Evolutionary conservation across 306 rosid species (phyloP).

Genomic region (Lotus japonicus): DNA sequence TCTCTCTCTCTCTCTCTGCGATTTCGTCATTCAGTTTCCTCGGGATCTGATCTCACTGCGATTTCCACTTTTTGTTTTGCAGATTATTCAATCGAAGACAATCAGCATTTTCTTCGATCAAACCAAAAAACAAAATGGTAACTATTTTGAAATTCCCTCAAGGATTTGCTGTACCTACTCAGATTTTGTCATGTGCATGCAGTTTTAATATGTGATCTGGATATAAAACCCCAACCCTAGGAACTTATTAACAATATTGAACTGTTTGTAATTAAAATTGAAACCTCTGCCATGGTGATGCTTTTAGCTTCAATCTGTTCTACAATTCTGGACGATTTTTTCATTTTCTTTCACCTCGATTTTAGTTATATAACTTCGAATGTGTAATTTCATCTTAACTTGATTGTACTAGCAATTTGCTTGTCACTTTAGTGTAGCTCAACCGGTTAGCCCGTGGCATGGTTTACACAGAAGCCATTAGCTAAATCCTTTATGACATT

Average conservation of each 20-base stretch:
- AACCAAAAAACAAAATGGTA: too few species aligned
- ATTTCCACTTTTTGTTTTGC: too few species aligned
- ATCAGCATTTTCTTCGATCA: too few species aligned
- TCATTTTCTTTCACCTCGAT: not conserved
- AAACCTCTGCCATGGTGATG: too few species aligned
- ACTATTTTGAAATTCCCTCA: too few species aligned
- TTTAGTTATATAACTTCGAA: not conserved
- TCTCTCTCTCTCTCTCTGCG: too few species aligned
- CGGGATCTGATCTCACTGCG: too few species aligned
- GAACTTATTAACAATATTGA: not conserved
- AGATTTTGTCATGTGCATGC: not conserved
- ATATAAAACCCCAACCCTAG: not conserved
- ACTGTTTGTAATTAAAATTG: too few species aligned
- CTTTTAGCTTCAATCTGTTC: too few species aligned
- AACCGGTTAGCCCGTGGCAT: not conserved
- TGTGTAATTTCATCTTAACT: not conserved
- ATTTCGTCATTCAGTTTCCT: too few species aligned
- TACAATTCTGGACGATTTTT: too few species aligned
- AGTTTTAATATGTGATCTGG: conserved; percentile 15
- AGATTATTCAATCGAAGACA: too few species aligned
- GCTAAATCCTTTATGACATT: not conserved
- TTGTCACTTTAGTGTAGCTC: not conserved
- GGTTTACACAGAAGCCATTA: not conserved
- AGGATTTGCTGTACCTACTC: not conserved
- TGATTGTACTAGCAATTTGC: not conserved